Base-by-base conservation (phyloP, 2,329 filamentous ascomycete species). In the Colletotrichum sublineola region DNA sequence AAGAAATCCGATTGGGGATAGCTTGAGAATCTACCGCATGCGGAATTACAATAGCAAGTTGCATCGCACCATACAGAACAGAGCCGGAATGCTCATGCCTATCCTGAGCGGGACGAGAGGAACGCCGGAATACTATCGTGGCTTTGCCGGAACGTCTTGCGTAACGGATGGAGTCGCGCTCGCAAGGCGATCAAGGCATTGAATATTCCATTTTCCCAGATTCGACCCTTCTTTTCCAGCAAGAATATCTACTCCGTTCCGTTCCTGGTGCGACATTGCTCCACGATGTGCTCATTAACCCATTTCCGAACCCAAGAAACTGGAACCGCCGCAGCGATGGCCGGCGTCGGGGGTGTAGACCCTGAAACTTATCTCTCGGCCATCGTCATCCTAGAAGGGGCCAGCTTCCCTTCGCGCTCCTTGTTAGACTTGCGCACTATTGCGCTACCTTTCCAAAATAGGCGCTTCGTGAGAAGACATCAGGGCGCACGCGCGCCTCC, bases 61-160 rank as follows among this genome's bases (percentile, higher is more conserved):
- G 29, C 65, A 38, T 53, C 36, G 33, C 48, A 29, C 40, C 38
- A 42, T 4, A 36, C 29, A 62, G 4, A 44, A 44, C 48, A 36
- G 56, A 33, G 55, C 53, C 46, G 36, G 42, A 67, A 29, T 56
- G 50, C 50, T 42, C 42, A 62, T 36, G 44, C 57, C 57, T 24
- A 36, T 29, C 29, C n/a, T 46, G 24, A 33, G 11, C 31, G 5
- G 42, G 52, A 36, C 24, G 31, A 5, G 40, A 14, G 38, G 20
- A 14, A 12, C 24, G 29, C 24, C 15, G 57, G 15, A 6, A 53
- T 52, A 29, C 38, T 15, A 52, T 46, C 44, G 44, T 36, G 40
- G 15, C 29, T 33, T 38, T 63, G 44, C 46, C 68, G 68, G 58
- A 71, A 68, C 57, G 52, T 48, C 29, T 65, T 58, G 58, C 64